phyloP scores from a whole-genome alignment of 2,329 filamentous ascomycete species.

The Neopestalotiopsis sp. region DNA sequence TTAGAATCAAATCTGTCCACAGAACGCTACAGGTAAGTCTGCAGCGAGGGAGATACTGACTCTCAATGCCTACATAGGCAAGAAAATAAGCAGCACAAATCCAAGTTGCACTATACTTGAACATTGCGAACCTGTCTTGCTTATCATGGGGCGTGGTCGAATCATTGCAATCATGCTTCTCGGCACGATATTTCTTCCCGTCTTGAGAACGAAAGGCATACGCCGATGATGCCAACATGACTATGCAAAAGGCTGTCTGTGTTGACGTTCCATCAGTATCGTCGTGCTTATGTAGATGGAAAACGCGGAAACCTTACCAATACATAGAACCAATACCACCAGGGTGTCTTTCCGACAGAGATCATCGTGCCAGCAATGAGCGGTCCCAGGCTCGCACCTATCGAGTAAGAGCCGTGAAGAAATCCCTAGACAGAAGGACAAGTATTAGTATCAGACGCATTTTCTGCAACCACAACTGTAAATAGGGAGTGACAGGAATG shows the following conservation, averaged over 20 bases:
- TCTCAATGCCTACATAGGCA: conserved; percentile 49
- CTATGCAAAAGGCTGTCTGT: conserved; percentile 23
- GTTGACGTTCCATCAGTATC: background rate
- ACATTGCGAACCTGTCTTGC: conserved; percentile 27
- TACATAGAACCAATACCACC: conserved; percentile 45
- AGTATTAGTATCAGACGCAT: background rate
- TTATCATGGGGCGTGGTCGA: background rate
- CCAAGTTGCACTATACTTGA: conserved; percentile 42
- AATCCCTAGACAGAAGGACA: conserved; percentile 32
- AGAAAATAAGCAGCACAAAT: conserved; percentile 48
- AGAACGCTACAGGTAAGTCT: background rate
- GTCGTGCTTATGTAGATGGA: background rate
- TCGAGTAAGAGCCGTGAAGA: conserved; percentile 44
- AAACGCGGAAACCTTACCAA: conserved; percentile 34
- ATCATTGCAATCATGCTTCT: conserved; percentile 21
- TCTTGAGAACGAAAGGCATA: conserved; percentile 44
- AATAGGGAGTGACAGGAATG: too few species aligned
- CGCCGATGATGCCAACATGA: conserved; percentile 33
- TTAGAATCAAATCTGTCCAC: background rate
- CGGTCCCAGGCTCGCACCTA: conserved; percentile 43
- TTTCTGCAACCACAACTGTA: background rate
- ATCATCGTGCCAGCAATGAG: conserved; percentile 38
- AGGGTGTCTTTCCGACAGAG: conserved; percentile 29
- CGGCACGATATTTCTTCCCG: conserved; percentile 34
- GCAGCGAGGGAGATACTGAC: background rate